Evolutionary conservation across 805 yeast genomes (phyloP), one percentile per base, ranked within the genome.

Genomic region (Spathaspora girioi): DNA sequence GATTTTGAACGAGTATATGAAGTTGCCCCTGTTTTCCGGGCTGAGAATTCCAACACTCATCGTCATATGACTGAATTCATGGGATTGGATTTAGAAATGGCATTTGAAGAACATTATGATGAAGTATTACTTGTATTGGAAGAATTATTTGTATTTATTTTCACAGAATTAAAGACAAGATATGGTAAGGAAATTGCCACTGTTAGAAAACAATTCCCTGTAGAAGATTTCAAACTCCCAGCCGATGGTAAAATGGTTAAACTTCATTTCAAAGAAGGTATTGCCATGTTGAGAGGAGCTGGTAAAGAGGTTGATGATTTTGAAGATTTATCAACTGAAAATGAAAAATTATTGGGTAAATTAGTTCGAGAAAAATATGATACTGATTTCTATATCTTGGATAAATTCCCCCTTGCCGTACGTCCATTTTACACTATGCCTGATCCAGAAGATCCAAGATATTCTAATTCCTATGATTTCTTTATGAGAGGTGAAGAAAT

Each of bases 401-500:
- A 94, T 80, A 94, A 94, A 73, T 94, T 94, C 89, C 99, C 99
- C 64, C 79, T 91, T 66, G 94, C 89, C 29, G 82, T 92, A 50
- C 86, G 99, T 79, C 99, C 99, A 52, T 94, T 94, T 82, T 94
- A 94, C 82, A 94, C 99, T 46, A 94, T 94, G 99, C 98, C 99
- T 56, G 97, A 91, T 69, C 80, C 98, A 17, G 86, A 83, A 64
- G 92, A 94, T 75, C 83, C 96, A 57, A 80, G 86, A 61, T 92
- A 92, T 77, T 92, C 98, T 57, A 94, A 94, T 83, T 93, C 98
- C 18, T 94, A 93, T 69, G 99, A 94, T 77, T 94, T 94, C 86
- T 94, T 94, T 82, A 94, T 94, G 99, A 87, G 99, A 78, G 99
- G 99, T 68, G 99, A 94, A 77, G 99, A 94, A 76, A 94, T 94